Percentiles rank a stretch among this genome's conserved stretches.
Conservation (phyloP, 805 yeast species). For the Saccharomycopsis fodiens region DNA sequence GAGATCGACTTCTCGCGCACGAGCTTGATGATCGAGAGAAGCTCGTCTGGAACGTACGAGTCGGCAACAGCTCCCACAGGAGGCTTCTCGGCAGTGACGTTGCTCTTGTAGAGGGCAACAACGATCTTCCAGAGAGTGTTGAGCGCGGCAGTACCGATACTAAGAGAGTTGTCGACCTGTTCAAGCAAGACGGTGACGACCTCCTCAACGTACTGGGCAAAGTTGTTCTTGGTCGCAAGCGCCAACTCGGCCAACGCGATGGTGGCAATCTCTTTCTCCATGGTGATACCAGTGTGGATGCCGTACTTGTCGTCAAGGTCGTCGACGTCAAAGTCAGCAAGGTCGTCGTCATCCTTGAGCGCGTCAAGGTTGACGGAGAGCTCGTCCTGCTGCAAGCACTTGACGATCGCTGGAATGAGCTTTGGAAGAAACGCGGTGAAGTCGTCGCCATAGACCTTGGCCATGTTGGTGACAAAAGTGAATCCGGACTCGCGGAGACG, state of each 20-base stretch:
- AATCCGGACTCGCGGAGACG: constrained; percentile 93
- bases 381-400: constrained; percentile 82
- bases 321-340: constrained; percentile 45
- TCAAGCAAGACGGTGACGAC: constrained; percentile 56
- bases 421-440: constrained; percentile 79
- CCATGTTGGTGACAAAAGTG: constrained; percentile 87
- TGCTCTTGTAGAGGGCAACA: constrained; percentile 56
- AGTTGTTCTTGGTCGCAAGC: constrained; percentile 72
- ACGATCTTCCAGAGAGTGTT: constrained; percentile 77
- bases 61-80: constrained; percentile 60
- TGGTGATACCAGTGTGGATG: constrained; percentile 90
- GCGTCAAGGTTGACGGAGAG: constrained; percentile 54
- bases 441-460: constrained; percentile 88
- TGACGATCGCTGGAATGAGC: constrained; percentile 76
- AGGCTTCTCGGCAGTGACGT: constrained; percentile 24
- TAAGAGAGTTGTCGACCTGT: constrained; percentile 80
- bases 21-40: constrained; percentile 50
- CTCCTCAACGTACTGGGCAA: constrained; percentile 69
- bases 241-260: constrained; percentile 87
- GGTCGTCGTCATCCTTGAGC: constrained; percentile 39
- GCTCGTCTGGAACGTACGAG: constrained; percentile 50
- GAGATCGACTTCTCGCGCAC: constrained; percentile 62
- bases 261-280: constrained; percentile 93
- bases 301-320: constrained; percentile 66
- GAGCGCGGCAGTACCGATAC: constrained; percentile 83